Conservation (phyloP, 768 basidiomycete species). For the Auriscalpium vulgare region DNA sequence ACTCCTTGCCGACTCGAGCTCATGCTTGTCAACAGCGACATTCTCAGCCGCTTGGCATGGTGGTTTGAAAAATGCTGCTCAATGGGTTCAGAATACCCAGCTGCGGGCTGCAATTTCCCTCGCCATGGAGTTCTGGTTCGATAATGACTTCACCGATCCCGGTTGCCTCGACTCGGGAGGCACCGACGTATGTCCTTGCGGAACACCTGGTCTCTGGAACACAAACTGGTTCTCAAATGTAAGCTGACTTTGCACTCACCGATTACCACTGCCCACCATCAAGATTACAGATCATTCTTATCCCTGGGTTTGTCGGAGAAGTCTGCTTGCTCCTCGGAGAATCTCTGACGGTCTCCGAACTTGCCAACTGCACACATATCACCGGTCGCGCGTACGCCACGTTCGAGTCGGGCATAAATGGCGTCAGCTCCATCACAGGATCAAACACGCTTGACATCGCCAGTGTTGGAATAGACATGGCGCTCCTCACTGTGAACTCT, state of each 20-base stretch:
- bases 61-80: conserved; percentile 30
- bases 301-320: conserved; percentile 47
- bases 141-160: conserved; percentile 44
- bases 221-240: conserved; percentile 59
- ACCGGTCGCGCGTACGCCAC: conserved; percentile 42
- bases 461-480: conserved; percentile 48
- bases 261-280: not conserved
- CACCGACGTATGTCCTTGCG: conserved; percentile 44
- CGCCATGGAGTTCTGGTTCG: conserved; percentile 59
- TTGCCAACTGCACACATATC: conserved; percentile 40
- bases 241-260: conserved; percentile 6
- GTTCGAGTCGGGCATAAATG: conserved; percentile 34
- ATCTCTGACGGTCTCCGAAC: conserved; percentile 34
- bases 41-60: conserved; percentile 54
- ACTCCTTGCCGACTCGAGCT: not conserved
- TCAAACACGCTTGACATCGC: conserved; percentile 58
- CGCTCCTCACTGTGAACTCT: conserved; percentile 32
- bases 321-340: conserved; percentile 45
- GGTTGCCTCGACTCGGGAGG: conserved; percentile 52
- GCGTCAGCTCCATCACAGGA: conserved; percentile 39
- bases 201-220: conserved; percentile 46
- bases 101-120: conserved; percentile 33
- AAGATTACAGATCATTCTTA: conserved; percentile 41
- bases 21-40: conserved; percentile 28
- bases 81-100: conserved; percentile 32